phyloP scores from a whole-genome alignment of 2,329 filamentous ascomycete species.

The Aureobasidium sp. region DNA sequence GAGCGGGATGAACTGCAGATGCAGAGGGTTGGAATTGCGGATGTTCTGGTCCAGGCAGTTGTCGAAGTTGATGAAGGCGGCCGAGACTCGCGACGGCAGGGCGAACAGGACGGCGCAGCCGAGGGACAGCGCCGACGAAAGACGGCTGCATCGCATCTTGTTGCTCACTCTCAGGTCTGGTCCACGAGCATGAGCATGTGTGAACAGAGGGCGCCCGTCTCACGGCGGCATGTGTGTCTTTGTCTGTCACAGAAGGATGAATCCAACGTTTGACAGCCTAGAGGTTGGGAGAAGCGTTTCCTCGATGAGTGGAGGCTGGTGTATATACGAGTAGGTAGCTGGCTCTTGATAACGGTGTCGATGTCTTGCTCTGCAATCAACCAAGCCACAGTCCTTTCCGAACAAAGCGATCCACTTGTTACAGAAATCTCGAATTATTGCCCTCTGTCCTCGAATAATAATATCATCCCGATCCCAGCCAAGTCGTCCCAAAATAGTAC shows the following conservation, averaged over 20 bases:
- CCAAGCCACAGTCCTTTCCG: background rate
- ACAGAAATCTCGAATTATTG: background rate
- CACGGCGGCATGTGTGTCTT: constrained; percentile 6
- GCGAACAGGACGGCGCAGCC: background rate
- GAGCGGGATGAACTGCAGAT: constrained; percentile 73
- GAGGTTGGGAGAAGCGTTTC: constrained; percentile 5
- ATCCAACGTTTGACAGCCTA: background rate
- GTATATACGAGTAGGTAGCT: background rate
- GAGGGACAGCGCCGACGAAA: background rate
- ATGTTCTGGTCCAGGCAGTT: constrained; percentile 66
- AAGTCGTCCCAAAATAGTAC: constrained; percentile 4
- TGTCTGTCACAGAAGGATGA: background rate
- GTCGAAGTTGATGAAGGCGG: constrained; percentile 68
- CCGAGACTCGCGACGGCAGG: constrained; percentile 33
- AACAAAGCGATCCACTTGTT: background rate
- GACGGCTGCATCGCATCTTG: background rate
- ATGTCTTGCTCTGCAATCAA: background rate
- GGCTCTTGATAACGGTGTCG: too few relatives aligned
- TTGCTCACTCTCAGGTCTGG: constrained; percentile 3
- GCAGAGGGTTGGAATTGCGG: constrained; percentile 49
- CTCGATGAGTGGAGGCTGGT: background rate
- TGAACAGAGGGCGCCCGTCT: background rate
- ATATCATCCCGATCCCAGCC: background rate
- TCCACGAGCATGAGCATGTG: constrained; percentile 11
- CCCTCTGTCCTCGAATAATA: background rate